Conservation (phyloP, 2,329 filamentous ascomycete genomes). For the Lecanicillium sp. region DNA sequence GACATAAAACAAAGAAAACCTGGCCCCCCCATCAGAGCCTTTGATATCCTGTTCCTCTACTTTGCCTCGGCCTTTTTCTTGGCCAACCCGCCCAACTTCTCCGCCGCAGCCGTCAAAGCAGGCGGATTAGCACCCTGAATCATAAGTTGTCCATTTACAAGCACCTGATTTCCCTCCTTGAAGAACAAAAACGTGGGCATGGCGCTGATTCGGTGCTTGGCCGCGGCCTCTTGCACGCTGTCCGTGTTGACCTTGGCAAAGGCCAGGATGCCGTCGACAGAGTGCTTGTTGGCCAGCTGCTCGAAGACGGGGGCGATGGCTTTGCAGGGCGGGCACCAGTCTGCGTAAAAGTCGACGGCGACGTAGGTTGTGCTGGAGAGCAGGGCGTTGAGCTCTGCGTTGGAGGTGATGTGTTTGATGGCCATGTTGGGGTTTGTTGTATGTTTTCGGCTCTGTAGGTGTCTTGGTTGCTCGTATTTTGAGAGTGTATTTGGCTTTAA, state of each 20-base stretch:
- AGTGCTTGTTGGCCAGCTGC: conserved; percentile 19
- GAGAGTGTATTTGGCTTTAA: too few species aligned
- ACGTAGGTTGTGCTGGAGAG: conserved; percentile 31
- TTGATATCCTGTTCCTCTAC: conserved; percentile 4
- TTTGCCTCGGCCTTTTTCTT: conserved; percentile 18
- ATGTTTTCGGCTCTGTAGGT: too few species aligned
- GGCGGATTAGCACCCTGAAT: conserved; percentile 26
- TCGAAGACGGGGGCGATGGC: conserved; percentile 37
- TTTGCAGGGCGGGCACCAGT: conserved; percentile 44
- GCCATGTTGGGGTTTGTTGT: conserved; percentile 12
- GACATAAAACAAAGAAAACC: too few species aligned
- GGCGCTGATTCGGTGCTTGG: conserved; percentile 70
- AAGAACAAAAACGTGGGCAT: conserved; percentile 93
- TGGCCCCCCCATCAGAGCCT: too few species aligned
- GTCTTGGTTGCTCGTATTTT: too few species aligned
- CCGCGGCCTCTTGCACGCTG: conserved; percentile 63
- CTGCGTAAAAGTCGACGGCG: conserved; percentile 40
- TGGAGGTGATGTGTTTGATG: conserved; percentile 21
- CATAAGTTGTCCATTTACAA: conserved; percentile 20
- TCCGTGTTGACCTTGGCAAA: conserved; percentile 95
- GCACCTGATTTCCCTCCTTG: conserved; percentile 53
- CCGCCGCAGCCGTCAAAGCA: conserved; percentile 23
- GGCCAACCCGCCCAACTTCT: conserved; percentile 27
- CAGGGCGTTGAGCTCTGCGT: conserved; percentile 26
- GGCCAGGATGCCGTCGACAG: conserved; percentile 42